Percentiles rank a stretch among this genome's conserved stretches.
These are phyloP conservation scores for Monosporascus sp. DNA, from an alignment of 2,329 filamentous ascomycete genomes.

Conservation along the genomic window DNA sequence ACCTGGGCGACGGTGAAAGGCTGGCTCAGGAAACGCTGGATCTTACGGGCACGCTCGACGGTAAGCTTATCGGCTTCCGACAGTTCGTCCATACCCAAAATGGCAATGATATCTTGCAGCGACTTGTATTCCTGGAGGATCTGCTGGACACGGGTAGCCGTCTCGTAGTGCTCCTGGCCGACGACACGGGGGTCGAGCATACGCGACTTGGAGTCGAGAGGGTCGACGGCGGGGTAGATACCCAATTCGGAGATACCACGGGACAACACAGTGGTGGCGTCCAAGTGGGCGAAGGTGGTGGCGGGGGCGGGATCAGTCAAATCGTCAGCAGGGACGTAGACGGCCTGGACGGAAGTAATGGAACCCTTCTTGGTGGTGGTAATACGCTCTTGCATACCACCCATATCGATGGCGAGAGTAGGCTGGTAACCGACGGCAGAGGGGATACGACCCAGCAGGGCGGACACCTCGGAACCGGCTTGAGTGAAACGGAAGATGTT, in stretches of 20 bases:
- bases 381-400: conserved; percentile 99
- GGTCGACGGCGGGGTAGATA: conserved; percentile 99
- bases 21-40: conserved; percentile 99
- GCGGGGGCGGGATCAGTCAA: conserved; percentile 99
- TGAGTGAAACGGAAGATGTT: conserved; percentile 99
- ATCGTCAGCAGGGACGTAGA: conserved; percentile 99
- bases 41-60: conserved; percentile 99
- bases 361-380: conserved; percentile 99
- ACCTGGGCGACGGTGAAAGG: conserved; percentile 87
- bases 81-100: conserved; percentile 99
- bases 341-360: conserved; percentile 99
- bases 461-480: conserved; percentile 99
- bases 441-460: conserved; percentile 97
- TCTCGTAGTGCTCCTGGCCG: conserved; percentile 95
- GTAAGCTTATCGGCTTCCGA: conserved; percentile 99
- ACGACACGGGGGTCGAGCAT: conserved; percentile 99
- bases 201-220: conserved; percentile 98
- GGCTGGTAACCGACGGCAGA: conserved; percentile 99
- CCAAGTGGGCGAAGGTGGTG: conserved; percentile 99
- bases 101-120: conserved; percentile 99
- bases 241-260: conserved; percentile 99
- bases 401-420: conserved; percentile 97
- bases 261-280: conserved; percentile 99
- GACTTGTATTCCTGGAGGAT: conserved; percentile 99
- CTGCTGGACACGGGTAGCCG: conserved; percentile 92